These are phyloP conservation scores for Ophidiomyces ophidiicola DNA, from an alignment of 2,329 filamentous ascomycete species.

Conservation along the genomic window DNA sequence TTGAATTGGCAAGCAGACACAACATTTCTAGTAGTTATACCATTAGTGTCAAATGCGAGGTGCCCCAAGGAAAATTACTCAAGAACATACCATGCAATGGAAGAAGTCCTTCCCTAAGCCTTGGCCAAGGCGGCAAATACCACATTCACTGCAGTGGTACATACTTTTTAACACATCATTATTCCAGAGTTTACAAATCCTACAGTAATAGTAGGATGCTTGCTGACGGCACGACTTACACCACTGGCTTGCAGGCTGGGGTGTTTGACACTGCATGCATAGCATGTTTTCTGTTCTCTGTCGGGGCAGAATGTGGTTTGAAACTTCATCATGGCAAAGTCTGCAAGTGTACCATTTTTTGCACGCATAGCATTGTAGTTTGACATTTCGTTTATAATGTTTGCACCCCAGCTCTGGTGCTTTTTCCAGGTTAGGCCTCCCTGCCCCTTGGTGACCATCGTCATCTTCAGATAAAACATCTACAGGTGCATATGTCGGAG, in stretches of 20 bases:
- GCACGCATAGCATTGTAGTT: slow-evolving; percentile 84
- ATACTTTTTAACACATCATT: slow-evolving; percentile 82
- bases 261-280: slow-evolving; percentile 84
- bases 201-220: slow-evolving; percentile 83
- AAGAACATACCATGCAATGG: slow-evolving; percentile 71
- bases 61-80: background rate
- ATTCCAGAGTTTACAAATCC: slow-evolving; percentile 93
- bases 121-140: slow-evolving; percentile 81
- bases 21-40: slow-evolving; percentile 59
- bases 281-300: slow-evolving; percentile 88
- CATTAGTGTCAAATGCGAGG: slow-evolving; percentile 21
- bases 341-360: slow-evolving; percentile 88
- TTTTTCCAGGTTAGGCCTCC: too few species aligned
- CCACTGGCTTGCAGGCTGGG: slow-evolving; percentile 66
- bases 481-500: slow-evolving; percentile 55
- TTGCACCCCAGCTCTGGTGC: slow-evolving; percentile 67
- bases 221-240: slow-evolving; percentile 66
- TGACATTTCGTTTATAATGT: slow-evolving; percentile 93
- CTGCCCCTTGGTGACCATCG: slow-evolving; percentile 38
- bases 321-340: slow-evolving; percentile 76
- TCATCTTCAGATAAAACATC: slow-evolving; percentile 27
- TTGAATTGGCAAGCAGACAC: slow-evolving; percentile 83
- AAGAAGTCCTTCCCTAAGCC: slow-evolving; percentile 90
- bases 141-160: slow-evolving; percentile 92
- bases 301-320: slow-evolving; percentile 67